phyloP scores from a whole-genome alignment of 768 basidiomycete genomes.

The Pisolithus tinctorius region DNA sequence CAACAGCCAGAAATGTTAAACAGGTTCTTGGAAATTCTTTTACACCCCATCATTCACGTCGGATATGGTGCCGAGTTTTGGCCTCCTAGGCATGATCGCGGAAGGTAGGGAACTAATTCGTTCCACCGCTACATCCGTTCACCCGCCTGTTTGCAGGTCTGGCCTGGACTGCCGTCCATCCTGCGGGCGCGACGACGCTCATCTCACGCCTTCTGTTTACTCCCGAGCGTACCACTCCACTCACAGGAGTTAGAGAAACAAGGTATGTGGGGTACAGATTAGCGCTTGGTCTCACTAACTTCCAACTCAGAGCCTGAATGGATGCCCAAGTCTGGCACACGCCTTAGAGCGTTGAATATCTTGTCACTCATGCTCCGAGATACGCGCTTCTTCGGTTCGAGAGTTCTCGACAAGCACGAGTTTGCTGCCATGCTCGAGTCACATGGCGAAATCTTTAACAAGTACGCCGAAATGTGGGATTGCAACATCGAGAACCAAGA shows the following conservation, averaged over 20 bases:
- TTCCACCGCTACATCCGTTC: not conserved
- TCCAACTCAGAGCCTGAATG: conserved; percentile 13
- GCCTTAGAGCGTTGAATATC: conserved; percentile 43
- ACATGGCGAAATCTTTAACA: conserved; percentile 34
- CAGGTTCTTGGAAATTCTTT: conserved; percentile 49
- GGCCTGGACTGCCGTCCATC: conserved; percentile 50
- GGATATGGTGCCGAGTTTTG: conserved; percentile 66
- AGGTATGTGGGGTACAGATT: conserved; percentile 2
- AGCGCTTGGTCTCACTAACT: not conserved
- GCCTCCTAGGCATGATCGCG: conserved; percentile 51
- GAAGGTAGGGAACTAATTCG: conserved; percentile 41
- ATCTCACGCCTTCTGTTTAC: conserved; percentile 29
- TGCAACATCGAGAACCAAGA: conserved; percentile 30
- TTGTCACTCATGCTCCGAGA: conserved; percentile 51
- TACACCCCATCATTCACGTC: conserved; percentile 61
- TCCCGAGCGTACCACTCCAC: conserved; percentile 13
- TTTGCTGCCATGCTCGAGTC: conserved; percentile 30
- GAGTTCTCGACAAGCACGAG: conserved; percentile 25
- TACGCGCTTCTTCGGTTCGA: conserved; percentile 27
- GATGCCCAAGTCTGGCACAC: conserved; percentile 24
- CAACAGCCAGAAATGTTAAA: conserved; percentile 52
- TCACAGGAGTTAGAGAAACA: conserved; percentile 16
- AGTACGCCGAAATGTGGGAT: conserved; percentile 44
- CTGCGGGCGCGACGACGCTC: conserved; percentile 28
- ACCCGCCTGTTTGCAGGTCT: conserved; percentile 35